Percentiles rank a stretch among this genome's conserved stretches.
Conservation (phyloP, 1,139 yeast genomes). For the Yamadazyma siamensis region DNA sequence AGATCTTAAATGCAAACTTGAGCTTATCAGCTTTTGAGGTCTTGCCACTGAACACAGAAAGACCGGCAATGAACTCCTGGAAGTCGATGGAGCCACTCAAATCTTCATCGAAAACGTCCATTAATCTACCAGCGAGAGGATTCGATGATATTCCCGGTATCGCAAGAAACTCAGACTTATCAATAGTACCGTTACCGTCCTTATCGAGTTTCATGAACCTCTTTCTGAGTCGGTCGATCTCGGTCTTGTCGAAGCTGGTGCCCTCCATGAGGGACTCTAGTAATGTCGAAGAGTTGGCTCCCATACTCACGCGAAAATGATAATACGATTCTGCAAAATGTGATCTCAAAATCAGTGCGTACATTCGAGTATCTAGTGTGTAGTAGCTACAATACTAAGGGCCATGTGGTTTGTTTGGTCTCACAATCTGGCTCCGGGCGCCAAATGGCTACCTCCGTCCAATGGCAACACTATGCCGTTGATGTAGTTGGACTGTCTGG, state of each 20-base stretch:
- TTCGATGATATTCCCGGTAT: constrained; percentile 92
- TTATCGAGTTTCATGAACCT: constrained; percentile 93
- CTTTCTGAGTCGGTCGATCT: constrained; percentile 85
- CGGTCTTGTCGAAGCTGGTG: constrained; percentile 84
- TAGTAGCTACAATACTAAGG: too few relatives aligned
- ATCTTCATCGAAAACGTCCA: constrained; percentile 93
- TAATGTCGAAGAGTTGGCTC: constrained; percentile 63
- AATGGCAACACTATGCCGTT: constrained; percentile 73
- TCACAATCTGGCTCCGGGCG: constrained; percentile 19
- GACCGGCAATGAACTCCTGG: constrained; percentile 88
- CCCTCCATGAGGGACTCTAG: constrained; percentile 70
- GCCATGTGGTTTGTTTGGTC: too few relatives aligned
- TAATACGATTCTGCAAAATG: too few relatives aligned
- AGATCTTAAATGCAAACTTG: constrained; percentile 85
- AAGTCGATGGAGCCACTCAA: constrained; percentile 93
- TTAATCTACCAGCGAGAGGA: constrained; percentile 83
- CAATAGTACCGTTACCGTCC: constrained; percentile 91
- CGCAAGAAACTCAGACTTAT: constrained; percentile 81
- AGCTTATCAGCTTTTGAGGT: constrained; percentile 82
- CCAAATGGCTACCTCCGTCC: constrained; percentile 61
- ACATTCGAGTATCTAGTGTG: too few relatives aligned
- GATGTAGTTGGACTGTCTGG: constrained; percentile 58
- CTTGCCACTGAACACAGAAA: constrained; percentile 89
- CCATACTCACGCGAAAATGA: too few relatives aligned
- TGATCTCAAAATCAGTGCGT: too few relatives aligned